Percentiles rank a stretch among this genome's conserved stretches.
Conservation (phyloP, 176 grass and related monocot genomes). For the Triticum monococcum region DNA sequence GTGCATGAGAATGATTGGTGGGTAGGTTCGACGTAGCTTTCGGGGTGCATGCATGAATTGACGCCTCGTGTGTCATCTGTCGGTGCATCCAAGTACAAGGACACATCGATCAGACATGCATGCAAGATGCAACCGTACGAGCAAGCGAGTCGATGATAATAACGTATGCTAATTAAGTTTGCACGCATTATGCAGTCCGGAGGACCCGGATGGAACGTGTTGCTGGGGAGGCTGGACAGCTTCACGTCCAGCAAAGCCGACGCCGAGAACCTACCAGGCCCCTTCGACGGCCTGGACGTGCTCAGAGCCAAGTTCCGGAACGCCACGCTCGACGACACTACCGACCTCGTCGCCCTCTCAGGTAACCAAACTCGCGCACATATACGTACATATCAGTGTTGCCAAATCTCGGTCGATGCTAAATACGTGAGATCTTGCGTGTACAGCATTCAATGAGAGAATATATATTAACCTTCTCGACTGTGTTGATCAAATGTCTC, state of each 20-base stretch:
- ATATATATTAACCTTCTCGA: too few relatives aligned
- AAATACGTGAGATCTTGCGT: too few relatives aligned
- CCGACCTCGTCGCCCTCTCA: constrained; percentile 72
- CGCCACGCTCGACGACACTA: not conserved
- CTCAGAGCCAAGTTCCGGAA: constrained; percentile 27
- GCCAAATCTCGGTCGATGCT: too few relatives aligned
- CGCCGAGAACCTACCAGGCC: constrained; percentile 28
- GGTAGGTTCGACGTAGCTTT: constrained; percentile 14
- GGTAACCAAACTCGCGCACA: not conserved
- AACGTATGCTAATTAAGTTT: not conserved
- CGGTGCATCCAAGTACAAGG: too few relatives aligned
- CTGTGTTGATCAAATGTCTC: not conserved
- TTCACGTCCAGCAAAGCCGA: constrained; percentile 1
- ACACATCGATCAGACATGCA: too few relatives aligned
- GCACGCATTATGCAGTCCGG: constrained; percentile 38
- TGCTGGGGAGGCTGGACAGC: constrained; percentile 66
- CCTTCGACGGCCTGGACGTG: constrained; percentile 30
- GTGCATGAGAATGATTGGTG: not conserved
- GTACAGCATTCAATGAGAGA: not conserved
- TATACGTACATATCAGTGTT: too few relatives aligned
- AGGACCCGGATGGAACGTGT: constrained; percentile 54
- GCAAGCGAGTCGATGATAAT: not conserved
- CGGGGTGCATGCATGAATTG: not conserved
- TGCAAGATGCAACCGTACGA: not conserved
- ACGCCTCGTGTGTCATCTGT: not conserved